A percentile compares a stretch with the other conserved stretches of the same genome.
phyloP scores from a whole-genome alignment of 1,139 yeast species.

The Geotrichum europaeum region DNA sequence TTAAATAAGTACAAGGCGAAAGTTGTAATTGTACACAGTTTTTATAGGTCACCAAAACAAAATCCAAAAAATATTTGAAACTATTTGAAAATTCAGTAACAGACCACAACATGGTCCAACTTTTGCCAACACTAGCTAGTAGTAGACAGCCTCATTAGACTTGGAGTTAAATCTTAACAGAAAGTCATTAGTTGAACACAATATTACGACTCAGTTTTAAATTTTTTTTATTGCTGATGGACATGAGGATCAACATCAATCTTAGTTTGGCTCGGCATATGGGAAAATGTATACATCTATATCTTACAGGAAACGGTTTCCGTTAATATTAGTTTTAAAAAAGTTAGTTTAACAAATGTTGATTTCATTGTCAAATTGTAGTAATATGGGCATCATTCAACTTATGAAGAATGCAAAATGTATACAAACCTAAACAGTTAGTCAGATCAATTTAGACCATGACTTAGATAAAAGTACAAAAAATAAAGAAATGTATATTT shows the following conservation, averaged over 20 bases:
- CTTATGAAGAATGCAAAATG: neutral
- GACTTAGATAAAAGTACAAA: too few species aligned
- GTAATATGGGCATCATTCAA: neutral
- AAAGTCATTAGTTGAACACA: neutral
- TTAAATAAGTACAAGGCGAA: neutral
- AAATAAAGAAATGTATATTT: too few species aligned
- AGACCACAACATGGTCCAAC: neutral
- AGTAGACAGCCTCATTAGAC: neutral
- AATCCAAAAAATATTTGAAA: neutral
- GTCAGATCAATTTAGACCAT: too few species aligned
- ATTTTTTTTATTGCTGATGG: neutral
- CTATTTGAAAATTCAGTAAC: neutral
- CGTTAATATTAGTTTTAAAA: neutral
- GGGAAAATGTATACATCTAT: neutral
- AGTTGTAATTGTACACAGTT: neutral
- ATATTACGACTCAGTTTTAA: too few species aligned
- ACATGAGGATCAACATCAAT: neutral
- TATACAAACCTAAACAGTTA: neutral
- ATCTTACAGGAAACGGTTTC: neutral
- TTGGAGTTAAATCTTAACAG: neutral
- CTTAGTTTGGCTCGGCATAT: neutral
- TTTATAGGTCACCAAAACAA: neutral
- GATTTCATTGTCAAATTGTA: neutral
- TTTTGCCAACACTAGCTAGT: neutral
- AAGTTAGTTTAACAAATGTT: neutral